These are phyloP conservation scores for Capsella bursapastoris DNA, from an alignment of 345 rosid genomes.

Conservation along the genomic window DNA sequence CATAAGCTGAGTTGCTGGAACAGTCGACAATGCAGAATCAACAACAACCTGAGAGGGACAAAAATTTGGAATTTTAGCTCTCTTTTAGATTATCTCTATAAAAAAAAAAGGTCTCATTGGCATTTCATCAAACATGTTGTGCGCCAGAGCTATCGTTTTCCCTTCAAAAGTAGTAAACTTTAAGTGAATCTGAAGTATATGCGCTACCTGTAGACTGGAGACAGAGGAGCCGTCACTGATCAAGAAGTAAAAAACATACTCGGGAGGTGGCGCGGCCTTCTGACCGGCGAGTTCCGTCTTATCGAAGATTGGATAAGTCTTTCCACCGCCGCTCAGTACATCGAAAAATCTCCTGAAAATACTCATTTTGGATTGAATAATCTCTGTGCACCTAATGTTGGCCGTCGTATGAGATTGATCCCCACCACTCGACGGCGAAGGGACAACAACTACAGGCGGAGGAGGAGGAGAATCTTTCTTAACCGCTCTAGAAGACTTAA, in stretches of 20 bases:
- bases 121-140: conserved; percentile 32
- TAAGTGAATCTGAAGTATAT: background rate
- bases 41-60: conserved; percentile 58
- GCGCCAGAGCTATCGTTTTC: background rate
- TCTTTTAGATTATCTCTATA: background rate
- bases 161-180: background rate
- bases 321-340: conserved; percentile 60
- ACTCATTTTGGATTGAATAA: conserved; percentile 68
- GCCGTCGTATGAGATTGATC: conserved; percentile 24
- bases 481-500: conserved; percentile 69
- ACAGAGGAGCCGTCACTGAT: conserved; percentile 84
- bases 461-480: conserved; percentile 49
- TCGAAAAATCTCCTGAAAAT: conserved; percentile 61
- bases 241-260: conserved; percentile 44
- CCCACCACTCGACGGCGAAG: conserved; percentile 35
- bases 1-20: conserved; percentile 53
- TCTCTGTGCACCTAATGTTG: conserved; percentile 60
- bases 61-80: background rate
- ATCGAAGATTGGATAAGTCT: conserved; percentile 44
- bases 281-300: conserved; percentile 49
- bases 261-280: conserved; percentile 43
- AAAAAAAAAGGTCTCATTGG: background rate
- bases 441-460: background rate
- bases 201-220: conserved; percentile 60
- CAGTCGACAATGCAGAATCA: conserved; percentile 54